Conservation (phyloP, 106 monocot species). For the Iris macrosiphon region DNA sequence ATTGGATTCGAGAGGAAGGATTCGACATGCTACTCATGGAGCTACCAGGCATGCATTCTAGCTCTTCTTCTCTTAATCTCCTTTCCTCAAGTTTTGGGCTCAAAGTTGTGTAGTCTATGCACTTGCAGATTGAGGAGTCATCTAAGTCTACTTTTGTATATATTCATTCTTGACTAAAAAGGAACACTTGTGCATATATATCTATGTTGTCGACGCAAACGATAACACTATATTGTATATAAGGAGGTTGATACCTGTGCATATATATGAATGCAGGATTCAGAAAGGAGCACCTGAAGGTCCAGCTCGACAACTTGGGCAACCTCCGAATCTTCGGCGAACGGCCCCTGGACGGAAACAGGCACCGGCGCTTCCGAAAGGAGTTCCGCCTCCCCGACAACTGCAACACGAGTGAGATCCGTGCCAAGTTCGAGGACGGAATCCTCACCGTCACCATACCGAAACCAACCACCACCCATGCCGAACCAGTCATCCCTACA, state of each 20-base stretch:
- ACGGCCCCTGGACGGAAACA: conserved; percentile 5
- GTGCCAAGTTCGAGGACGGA: conserved; percentile 15
- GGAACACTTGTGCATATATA: too few relatives aligned
- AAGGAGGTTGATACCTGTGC: too few relatives aligned
- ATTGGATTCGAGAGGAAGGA: neutral
- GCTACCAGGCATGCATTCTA: conserved; percentile 9
- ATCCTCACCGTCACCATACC: conserved; percentile 3
- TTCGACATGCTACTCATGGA: neutral
- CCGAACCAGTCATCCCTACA: neutral
- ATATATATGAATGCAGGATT: conserved; percentile 23
- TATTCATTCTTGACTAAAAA: too few relatives aligned
- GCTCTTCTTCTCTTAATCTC: neutral
- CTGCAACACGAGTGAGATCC: conserved; percentile 10
- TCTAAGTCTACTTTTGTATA: too few relatives aligned
- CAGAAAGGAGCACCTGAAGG: conserved; percentile 20
- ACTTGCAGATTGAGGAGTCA: neutral
- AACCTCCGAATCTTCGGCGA: conserved; percentile 9
- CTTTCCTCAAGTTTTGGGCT: neutral
- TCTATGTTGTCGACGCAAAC: too few relatives aligned
- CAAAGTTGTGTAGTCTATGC: neutral
- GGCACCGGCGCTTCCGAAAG: conserved; percentile 15
- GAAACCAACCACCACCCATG: neutral
- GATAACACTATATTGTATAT: too few relatives aligned
- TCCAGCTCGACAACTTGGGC: conserved; percentile 11
- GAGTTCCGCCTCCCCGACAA: conserved; percentile 10